Evolutionary conservation across 495 filamentous ascomycete genomes (phyloP), one percentile per base, ranked within the genome.

Genomic region (Cairneyella variabilis): DNA sequence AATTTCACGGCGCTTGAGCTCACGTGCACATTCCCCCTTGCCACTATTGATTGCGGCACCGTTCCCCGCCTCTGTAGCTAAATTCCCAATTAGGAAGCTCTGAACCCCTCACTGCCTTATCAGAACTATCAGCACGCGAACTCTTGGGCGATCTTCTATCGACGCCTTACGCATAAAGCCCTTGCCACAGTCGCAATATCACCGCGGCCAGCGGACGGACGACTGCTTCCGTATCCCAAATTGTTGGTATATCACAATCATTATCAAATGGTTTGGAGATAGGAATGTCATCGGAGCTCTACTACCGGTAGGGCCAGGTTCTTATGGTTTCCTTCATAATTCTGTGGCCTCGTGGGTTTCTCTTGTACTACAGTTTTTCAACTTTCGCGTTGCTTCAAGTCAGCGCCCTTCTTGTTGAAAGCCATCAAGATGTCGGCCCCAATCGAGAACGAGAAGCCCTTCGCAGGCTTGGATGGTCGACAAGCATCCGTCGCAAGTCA

Each of bases 401-500:
- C 5, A 41, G 2, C 18, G 8, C 9, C 2, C 38, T 20, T 41
- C 23, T 41, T 21, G 10, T 9, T 41, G 8, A 17, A 3, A n/a
- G 38, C 10, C 3, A 17, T 41, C 38, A 41, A 41, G 38, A 41
- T 41, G 38, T 41, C 7, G 5, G 38, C 14, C 11, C 38, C 38
- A 41, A 41, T 18, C 14, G 21, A 45, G 9, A 20, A 9, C 0
- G 47, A 50, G 34, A 50, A 50, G 22, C 47, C 47, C 8, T 50
- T 50, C 34, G 3, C 32, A 3, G 47, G 47, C 30, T 34, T 50
- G 7, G 47, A 50, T 11, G 47, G 30, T 17, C 30, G 47, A 16
- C n/a, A 50, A 22, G 8, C 16, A 14, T 50, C 47, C 14, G 22
- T n/a, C 3, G 20, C 30, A 5, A 25, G 12, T 10, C 7, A 21